Conservation (phyloP, 768 basidiomycete species). For the Boletus sp. region DNA sequence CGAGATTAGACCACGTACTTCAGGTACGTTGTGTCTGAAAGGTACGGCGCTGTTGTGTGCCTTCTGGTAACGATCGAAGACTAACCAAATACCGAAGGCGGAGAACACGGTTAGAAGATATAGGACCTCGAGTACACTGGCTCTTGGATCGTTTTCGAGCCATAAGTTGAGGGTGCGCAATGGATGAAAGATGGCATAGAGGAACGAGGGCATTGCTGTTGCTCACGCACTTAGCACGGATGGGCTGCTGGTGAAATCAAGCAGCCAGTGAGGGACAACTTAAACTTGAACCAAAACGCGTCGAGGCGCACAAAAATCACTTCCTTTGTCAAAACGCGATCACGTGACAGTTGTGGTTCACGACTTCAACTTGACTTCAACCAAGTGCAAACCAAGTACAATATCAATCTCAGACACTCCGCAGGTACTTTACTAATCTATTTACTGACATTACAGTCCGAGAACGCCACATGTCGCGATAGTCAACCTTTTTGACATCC, state of each 20-base stretch:
- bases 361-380: too few relatives aligned
- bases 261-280: constrained; percentile 8
- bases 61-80: constrained; percentile 71
- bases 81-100: constrained; percentile 76
- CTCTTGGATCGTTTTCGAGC: constrained; percentile 47
- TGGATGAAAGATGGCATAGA: constrained; percentile 48
- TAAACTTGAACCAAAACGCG: constrained; percentile 8
- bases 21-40: constrained; percentile 58
- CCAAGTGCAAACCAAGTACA: too few relatives aligned
- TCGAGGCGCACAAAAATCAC: constrained; percentile 5
- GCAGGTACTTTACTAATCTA: too few relatives aligned
- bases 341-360: constrained; percentile 19
- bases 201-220: constrained; percentile 30
- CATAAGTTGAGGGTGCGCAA: constrained; percentile 48
- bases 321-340: constrained; percentile 4
- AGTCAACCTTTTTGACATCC: too few relatives aligned
- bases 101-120: constrained; percentile 71
- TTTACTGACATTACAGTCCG: too few relatives aligned
- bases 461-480: too few relatives aligned
- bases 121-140: constrained; percentile 56
- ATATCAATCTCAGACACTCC: too few relatives aligned
- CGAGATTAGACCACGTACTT: constrained; percentile 40
- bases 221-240: constrained; percentile 1
- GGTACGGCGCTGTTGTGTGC: constrained; percentile 70
- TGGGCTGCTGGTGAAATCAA: too few relatives aligned